Conservation (phyloP, 1,139 yeast genomes). For the Debaryomyces sp. region DNA sequence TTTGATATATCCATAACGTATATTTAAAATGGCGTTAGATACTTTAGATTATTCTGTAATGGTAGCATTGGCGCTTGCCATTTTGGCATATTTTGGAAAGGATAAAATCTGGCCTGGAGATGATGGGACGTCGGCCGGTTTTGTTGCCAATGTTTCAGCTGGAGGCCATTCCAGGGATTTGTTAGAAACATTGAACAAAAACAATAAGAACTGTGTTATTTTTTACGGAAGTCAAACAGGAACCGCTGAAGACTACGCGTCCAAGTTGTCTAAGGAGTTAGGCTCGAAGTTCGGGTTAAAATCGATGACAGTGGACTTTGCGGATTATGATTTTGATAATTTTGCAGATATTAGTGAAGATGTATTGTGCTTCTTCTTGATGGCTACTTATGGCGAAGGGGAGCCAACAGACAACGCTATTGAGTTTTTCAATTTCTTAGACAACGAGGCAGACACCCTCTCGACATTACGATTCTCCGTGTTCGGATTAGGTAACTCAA, state of each 20-base stretch:
- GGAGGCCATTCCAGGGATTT: slow-evolving; percentile 58
- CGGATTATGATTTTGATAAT: slow-evolving; percentile 80
- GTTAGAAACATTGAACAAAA: slow-evolving; percentile 59
- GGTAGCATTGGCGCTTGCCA: slow-evolving; percentile 63
- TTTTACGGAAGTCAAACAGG: slow-evolving; percentile 98
- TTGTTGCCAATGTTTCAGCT: slow-evolving; percentile 40
- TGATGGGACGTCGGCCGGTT: slow-evolving; percentile 41
- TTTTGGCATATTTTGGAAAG: slow-evolving; percentile 67
- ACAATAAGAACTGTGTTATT: slow-evolving; percentile 76
- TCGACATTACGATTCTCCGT: slow-evolving; percentile 68
- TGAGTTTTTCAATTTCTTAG: slow-evolving; percentile 65
- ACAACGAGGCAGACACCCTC: slow-evolving; percentile 61
- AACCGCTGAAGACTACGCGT: slow-evolving; percentile 97
- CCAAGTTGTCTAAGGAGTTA: slow-evolving; percentile 86
- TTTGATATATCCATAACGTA: not conserved
- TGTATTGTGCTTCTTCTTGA: slow-evolving; percentile 66
- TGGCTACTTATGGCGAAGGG: slow-evolving; percentile 98
- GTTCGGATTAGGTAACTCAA: slow-evolving; percentile 91
- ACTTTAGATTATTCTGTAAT: slow-evolving; percentile 72
- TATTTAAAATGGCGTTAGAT: slow-evolving; percentile 52
- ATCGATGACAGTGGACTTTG: slow-evolving; percentile 86
- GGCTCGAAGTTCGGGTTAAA: slow-evolving; percentile 79
- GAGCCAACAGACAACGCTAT: slow-evolving; percentile 95
- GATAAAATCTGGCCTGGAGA: slow-evolving; percentile 51
- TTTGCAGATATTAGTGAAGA: slow-evolving; percentile 56